Base-by-base conservation (phyloP, 768 basidiomycete genomes). In the Hygrophorus russula region DNA sequence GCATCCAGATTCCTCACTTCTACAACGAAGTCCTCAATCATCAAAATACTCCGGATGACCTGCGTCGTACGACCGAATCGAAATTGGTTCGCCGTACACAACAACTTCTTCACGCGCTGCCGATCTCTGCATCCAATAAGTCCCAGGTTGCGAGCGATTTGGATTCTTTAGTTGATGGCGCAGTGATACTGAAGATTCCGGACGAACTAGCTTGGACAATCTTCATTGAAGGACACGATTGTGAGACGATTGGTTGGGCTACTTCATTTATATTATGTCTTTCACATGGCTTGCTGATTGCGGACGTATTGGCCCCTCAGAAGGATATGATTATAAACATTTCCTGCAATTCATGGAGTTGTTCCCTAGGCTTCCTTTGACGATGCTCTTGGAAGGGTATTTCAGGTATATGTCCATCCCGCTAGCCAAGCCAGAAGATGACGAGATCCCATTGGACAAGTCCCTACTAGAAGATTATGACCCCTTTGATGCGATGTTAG, bases 1-100 rank as follows among this genome's bases (percentile, higher is more conserved):
- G 10, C 32, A 37, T 39, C 32, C n/a, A 87, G 82, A 63, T 94
- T 27, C 85, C 85, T 1, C 55, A 48, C 0, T 61, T 92, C 20
- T 94, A 92, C 50, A 66, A 77, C 27, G 82, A 90, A 51, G 64
- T 93, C n/a, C 60, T 92, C 27, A 81, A 80, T 46, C 91, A 94
- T 51, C 85, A 83, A 0, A 68, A 70, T 49, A 82, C 91, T 0
- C 66, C 79, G 0, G 89, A 93, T 51, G 78, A 80, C 4, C 62
- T 87, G n/a, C 81, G 90, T n/a, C 70, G 84, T 9, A 59, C 65
- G 36, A 80, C 77, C 1, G 93, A 97, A 55, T 64, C 75, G 19
- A 91, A 86, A 49, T 68, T 92, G 7, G 64, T 94, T 30, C 65
- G 69, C 14, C 71, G 79, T 53, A 80, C 76, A 48, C 70, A 78